Percentiles rank a stretch among this genome's conserved stretches.
Evolutionary conservation across 1,284 basidiomycete genomes (phyloP).

Genomic region (Anthracocystis setariae): DNA sequence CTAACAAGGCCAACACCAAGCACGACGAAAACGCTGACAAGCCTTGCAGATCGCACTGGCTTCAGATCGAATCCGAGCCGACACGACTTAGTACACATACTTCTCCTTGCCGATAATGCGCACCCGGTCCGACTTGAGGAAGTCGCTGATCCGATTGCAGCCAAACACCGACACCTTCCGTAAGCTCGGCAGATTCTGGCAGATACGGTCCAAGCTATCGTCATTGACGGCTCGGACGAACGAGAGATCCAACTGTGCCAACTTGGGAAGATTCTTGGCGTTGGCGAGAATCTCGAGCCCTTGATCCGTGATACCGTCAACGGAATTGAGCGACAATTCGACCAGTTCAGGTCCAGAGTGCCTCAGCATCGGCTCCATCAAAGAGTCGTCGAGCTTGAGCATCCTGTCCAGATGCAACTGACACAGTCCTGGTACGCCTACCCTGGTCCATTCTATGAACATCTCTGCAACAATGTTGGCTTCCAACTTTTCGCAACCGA

Average conservation of each 20-base stretch:
- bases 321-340: constrained; percentile 78
- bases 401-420: constrained; percentile 63
- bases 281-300: constrained; percentile 72
- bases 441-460: constrained; percentile 29
- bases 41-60: too few species aligned
- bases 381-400: constrained; percentile 71
- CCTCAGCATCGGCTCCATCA: constrained; percentile 75
- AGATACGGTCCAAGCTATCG: constrained; percentile 78
- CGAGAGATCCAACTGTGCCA: constrained; percentile 80
- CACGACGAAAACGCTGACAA: too few species aligned
- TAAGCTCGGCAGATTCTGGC: constrained; percentile 66
- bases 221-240: constrained; percentile 89
- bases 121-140: constrained; percentile 46
- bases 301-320: constrained; percentile 76
- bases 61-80: too few species aligned
- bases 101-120: constrained; percentile 61
- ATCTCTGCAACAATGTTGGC: constrained; percentile 39
- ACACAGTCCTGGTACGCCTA: constrained; percentile 37
- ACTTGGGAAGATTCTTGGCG: constrained; percentile 44
- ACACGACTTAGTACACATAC: constrained; percentile 13
- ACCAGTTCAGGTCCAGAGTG: constrained; percentile 78
- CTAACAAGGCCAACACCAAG: too few species aligned
- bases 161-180: constrained; percentile 66
- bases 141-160: constrained; percentile 62
- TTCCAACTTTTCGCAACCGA: constrained; percentile 73